phyloP scores from a whole-genome alignment of 1,284 basidiomycete species.

The Hemileia vastatrix region DNA sequence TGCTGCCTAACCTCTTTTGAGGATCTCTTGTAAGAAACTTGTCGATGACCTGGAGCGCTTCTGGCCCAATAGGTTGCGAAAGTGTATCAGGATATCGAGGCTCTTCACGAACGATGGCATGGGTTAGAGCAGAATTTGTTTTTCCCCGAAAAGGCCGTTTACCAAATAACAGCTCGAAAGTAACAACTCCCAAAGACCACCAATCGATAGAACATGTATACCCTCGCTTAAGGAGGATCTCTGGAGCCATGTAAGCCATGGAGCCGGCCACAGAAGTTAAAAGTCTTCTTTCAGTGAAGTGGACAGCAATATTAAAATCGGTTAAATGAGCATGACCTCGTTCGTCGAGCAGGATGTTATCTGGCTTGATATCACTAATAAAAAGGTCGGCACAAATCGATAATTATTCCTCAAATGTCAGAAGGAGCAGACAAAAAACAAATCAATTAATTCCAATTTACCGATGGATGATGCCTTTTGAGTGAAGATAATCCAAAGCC shows the following conservation, averaged over 20 bases:
- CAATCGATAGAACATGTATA: conserved; percentile 89
- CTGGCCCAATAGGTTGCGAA: conserved; percentile 7
- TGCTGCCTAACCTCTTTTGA: conserved; percentile 68
- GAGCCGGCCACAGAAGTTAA: conserved; percentile 88
- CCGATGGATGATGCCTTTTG: conserved; percentile 86
- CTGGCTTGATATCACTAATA: conserved; percentile 81
- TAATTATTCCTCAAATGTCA: neutral
- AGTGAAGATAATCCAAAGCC: conserved; percentile 79
- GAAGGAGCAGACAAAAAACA: neutral
- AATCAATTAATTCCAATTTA: no score
- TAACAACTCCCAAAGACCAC: conserved; percentile 90
- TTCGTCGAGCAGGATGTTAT: conserved; percentile 88
- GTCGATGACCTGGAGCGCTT: conserved; percentile 6
- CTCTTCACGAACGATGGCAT: conserved; percentile 58
- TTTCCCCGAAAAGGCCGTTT: conserved; percentile 83
- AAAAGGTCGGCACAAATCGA: conserved; percentile 12
- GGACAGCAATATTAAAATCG: conserved; percentile 97
- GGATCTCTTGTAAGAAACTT: conserved; percentile 80
- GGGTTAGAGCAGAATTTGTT: conserved; percentile 78
- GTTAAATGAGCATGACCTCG: conserved; percentile 90
- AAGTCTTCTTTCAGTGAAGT: conserved; percentile 74
- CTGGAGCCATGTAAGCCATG: conserved; percentile 88
- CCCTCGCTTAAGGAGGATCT: conserved; percentile 38
- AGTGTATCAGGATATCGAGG: conserved; percentile 15
- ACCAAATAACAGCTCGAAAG: conserved; percentile 83